phyloP scores from a whole-genome alignment of 140 eudicot species.

The Oenanthe javanica region DNA sequence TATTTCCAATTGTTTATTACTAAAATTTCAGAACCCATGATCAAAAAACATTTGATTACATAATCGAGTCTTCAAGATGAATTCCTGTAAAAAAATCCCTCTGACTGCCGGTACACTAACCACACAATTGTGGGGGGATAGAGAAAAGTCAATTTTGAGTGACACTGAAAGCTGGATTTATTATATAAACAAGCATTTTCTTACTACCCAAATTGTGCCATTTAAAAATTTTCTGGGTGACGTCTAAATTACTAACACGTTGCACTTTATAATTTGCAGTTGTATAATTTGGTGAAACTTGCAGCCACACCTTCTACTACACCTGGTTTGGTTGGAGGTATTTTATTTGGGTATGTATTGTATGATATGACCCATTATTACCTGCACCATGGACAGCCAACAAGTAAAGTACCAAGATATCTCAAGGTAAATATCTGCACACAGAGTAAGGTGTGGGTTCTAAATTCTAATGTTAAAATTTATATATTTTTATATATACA shows the following conservation, averaged over 20 bases:
- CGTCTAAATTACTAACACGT: slow-evolving; percentile 1
- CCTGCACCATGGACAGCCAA: slow-evolving; percentile 89
- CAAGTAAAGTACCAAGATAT: slow-evolving; percentile 40
- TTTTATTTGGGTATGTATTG: slow-evolving; percentile 68
- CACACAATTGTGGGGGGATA: background rate
- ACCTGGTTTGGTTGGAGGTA: slow-evolving; percentile 86
- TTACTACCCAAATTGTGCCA: background rate
- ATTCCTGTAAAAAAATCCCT: background rate
- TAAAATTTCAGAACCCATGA: too few species aligned
- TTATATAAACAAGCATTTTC: background rate
- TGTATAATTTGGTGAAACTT: slow-evolving; percentile 54
- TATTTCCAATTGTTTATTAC: too few species aligned
- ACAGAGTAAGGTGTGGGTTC: background rate
- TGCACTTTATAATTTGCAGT: slow-evolving; percentile 38
- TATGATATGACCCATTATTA: slow-evolving; percentile 89
- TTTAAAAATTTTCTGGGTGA: background rate
- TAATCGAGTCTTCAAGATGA: too few species aligned
- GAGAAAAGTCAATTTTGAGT: background rate
- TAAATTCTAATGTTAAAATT: background rate
- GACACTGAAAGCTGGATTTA: background rate
- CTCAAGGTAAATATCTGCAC: slow-evolving; percentile 52
- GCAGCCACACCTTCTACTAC: slow-evolving; percentile 45
- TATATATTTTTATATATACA: background rate
- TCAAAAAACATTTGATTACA: too few species aligned
- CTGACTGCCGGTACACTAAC: background rate